These are phyloP conservation scores for Epichloe sibirici DNA, from an alignment of 2,329 filamentous ascomycete genomes.

Conservation along the genomic window DNA sequence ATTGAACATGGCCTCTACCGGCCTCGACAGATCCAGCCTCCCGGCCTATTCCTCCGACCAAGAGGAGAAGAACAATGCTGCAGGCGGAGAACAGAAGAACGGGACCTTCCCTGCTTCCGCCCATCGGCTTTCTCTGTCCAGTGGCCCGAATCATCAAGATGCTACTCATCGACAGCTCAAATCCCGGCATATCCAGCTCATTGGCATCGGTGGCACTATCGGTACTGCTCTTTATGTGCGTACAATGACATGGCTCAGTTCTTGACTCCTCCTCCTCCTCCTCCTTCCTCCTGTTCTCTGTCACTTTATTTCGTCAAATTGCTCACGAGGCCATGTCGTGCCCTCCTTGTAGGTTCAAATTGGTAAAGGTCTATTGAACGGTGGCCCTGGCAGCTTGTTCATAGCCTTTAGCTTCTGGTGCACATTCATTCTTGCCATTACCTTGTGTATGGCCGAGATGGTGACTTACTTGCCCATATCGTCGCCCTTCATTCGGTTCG, in stretches of 20 bases:
- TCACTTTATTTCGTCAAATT: constrained; percentile 5
- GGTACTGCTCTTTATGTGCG: constrained; percentile 47
- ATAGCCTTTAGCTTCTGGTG: constrained; percentile 51
- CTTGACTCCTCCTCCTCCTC: not conserved
- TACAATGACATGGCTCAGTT: constrained; percentile 2
- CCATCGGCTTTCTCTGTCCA: constrained; percentile 9
- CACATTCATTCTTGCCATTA: constrained; percentile 47
- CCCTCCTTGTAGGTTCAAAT: constrained; percentile 34
- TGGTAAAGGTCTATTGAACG: constrained; percentile 43
- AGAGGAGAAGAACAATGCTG: constrained; percentile 10
- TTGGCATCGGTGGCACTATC: constrained; percentile 53
- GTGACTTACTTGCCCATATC: constrained; percentile 66
- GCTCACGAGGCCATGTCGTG: constrained; percentile 7
- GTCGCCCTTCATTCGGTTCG: constrained; percentile 67
- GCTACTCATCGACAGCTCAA: constrained; percentile 41
- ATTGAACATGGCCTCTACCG: constrained; percentile 11
- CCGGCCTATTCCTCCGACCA: constrained; percentile 14
- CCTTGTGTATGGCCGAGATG: constrained; percentile 59
- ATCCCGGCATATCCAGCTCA: constrained; percentile 44
- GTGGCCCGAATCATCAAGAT: constrained; percentile 17
- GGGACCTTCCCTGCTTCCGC: not conserved
- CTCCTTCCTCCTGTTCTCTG: not conserved
- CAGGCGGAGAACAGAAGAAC: not conserved
- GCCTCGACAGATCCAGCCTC: constrained; percentile 9
- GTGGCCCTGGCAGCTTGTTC: constrained; percentile 46